Evolutionary conservation across 345 rosid species (phyloP).

Genomic region (Citrus glauca): DNA sequence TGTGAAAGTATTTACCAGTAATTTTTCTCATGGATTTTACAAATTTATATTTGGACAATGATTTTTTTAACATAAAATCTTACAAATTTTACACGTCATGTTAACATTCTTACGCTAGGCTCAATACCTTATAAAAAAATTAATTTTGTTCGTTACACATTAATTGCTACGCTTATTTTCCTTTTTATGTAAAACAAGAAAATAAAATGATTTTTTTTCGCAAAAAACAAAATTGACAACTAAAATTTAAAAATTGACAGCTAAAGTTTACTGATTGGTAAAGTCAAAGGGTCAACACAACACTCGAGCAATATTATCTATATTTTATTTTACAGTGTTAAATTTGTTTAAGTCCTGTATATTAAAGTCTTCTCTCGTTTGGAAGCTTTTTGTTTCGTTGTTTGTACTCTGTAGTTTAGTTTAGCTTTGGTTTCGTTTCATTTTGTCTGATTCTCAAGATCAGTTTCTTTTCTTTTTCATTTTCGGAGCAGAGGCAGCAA

Average conservation of each 20-base stretch:
- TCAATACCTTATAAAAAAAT: too few relatives aligned
- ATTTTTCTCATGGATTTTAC: not conserved
- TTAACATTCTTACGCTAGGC: too few relatives aligned
- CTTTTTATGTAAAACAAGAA: not conserved
- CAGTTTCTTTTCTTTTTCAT: not conserved
- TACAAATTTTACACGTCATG: too few relatives aligned
- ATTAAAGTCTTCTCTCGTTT: not conserved
- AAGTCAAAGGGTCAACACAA: conserved; percentile 1
- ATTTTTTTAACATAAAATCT: too few relatives aligned
- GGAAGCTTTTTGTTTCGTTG: not conserved
- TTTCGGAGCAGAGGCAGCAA: not conserved
- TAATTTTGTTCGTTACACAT: too few relatives aligned
- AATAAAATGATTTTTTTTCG: not conserved
- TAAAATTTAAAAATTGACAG: not conserved
- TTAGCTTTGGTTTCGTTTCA: not conserved
- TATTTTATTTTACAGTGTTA: not conserved
- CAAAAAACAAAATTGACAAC: not conserved
- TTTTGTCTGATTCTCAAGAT: not conserved
- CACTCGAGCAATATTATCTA: not conserved
- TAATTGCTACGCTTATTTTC: not conserved
- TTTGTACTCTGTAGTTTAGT: not conserved
- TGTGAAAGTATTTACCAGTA: not conserved
- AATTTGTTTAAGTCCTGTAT: not conserved
- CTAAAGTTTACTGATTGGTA: not conserved
- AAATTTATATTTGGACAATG: not conserved